Evolutionary conservation across 139 green algal genomes (phyloP).

Genomic region (Picochlorum sp.): DNA sequence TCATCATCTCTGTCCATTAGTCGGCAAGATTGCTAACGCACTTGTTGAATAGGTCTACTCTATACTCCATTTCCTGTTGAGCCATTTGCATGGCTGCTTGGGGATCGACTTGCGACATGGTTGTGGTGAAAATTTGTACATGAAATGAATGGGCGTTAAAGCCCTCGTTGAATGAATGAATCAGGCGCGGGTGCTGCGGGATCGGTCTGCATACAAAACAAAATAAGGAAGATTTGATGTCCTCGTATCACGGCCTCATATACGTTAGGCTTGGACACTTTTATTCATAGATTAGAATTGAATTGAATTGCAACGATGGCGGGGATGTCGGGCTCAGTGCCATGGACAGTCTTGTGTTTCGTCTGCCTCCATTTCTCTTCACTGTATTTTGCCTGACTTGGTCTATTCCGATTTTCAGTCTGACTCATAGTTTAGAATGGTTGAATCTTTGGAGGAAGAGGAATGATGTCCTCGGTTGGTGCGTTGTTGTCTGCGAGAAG

Average conservation of each 20-base stretch:
- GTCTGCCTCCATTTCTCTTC: conserved; percentile 21
- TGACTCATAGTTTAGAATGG: conserved; percentile 38
- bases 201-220: too few species aligned
- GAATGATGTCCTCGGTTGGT: conserved; percentile 59
- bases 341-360: background rate
- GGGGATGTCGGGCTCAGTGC: too few species aligned
- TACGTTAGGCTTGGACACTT: too few species aligned
- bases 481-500: background rate
- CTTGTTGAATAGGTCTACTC: conserved; percentile 88
- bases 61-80: conserved; percentile 86
- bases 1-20: background rate
- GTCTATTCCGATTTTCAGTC: conserved; percentile 33
- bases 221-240: too few species aligned
- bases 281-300: too few species aligned
- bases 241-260: too few species aligned
- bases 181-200: too few species aligned
- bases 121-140: background rate
- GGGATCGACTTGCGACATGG: conserved; percentile 1
- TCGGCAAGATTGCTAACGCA: conserved; percentile 10
- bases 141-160: background rate
- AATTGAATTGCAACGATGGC: too few species aligned
- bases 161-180: background rate
- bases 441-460: conserved; percentile 34
- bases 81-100: conserved; percentile 57
- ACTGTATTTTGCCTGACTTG: conserved; percentile 47